Evolutionary conservation across 306 rosid genomes (phyloP), one percentile per base, ranked within the genome.

Genomic region (Quercus variabilis): DNA sequence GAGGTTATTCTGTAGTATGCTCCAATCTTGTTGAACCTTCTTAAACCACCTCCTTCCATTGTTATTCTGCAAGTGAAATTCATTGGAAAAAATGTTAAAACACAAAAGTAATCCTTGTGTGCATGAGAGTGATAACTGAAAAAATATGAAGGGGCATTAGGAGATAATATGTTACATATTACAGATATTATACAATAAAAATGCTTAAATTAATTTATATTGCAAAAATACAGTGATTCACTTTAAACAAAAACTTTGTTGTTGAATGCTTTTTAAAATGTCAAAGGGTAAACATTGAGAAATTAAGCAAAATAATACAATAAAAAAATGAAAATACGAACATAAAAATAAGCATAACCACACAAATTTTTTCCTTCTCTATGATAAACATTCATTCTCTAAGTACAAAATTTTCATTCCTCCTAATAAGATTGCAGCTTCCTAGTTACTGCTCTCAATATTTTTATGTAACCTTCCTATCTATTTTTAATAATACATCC

Each of bases 1-100:
- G 51, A 96, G 89, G 90, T 96, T 91, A 81, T 93, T 96, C 85
- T 96, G 98, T 83, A 96, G 93, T 83, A 96, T 96, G 86, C 83
- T 83, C 99, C 99, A 96, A 87, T 96, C 99, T 90, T 91, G 96
- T 78, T 96, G 99, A 83, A 93, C 92, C 90, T 93, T 96, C 94
- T 91, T 96, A 31, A 80, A 80, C 99, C 99, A 96, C 89, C 83
- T 93, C 71, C 94, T 89, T 74, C 92, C 90, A 69, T 77, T 89
- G 85, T 81, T 85, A 83, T 68, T 83, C 99, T 96, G 92, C 76
- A 90, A 77, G 75, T 20, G 76, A 67, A 46, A 33, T 67, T 33
- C 26, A 67, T 35, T n/a, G 49, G 51, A 56, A 55, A 67, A 65
- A 30, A 54, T 59, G 59, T 55, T 41, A 67, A 74, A 73, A 75